Conservation (phyloP, 1,284 basidiomycete species). For the Rhodotorula sp. region DNA sequence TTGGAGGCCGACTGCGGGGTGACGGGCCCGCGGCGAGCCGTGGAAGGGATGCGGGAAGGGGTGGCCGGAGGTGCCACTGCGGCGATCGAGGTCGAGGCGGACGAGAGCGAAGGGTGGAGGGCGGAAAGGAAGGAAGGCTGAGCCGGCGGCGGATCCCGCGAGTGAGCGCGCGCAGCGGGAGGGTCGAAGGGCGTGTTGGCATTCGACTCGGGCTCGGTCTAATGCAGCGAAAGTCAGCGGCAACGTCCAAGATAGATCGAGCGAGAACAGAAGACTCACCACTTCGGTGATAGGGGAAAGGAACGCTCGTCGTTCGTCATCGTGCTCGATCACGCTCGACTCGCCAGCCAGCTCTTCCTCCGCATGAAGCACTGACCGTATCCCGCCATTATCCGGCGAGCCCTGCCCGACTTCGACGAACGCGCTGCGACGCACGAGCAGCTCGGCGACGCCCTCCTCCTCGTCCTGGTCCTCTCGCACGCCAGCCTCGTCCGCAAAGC, state of each 20-base stretch:
- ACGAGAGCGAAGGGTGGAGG: not conserved
- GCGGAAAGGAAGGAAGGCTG: slow-evolving; percentile 12
- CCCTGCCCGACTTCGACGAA: not conserved
- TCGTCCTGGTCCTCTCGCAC: slow-evolving; percentile 1
- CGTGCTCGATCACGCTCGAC: slow-evolving; percentile 9
- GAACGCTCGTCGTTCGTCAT: slow-evolving; percentile 6
- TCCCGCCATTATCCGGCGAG: too few relatives aligned
- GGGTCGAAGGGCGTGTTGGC: slow-evolving; percentile 22
- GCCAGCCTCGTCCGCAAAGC: too few relatives aligned
- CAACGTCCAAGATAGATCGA: not conserved
- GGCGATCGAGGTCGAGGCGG: not conserved
- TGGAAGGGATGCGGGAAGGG: not conserved
- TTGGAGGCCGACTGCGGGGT: slow-evolving; percentile 19
- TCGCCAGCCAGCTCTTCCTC: not conserved
- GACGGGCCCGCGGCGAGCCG: not conserved
- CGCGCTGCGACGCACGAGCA: not conserved
- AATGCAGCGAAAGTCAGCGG: not conserved
- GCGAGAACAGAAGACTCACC: slow-evolving; percentile 7
- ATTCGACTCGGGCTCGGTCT: slow-evolving; percentile 40
- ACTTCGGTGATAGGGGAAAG: slow-evolving; percentile 35
- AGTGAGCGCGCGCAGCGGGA: not conserved
- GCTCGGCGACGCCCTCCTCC: not conserved
- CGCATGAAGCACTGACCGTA: too few relatives aligned
- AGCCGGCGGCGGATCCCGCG: not conserved
- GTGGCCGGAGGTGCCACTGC: slow-evolving; percentile 1